Conservation (phyloP, 2,329 filamentous ascomycete genomes). For the Trichoderma koningii region DNA sequence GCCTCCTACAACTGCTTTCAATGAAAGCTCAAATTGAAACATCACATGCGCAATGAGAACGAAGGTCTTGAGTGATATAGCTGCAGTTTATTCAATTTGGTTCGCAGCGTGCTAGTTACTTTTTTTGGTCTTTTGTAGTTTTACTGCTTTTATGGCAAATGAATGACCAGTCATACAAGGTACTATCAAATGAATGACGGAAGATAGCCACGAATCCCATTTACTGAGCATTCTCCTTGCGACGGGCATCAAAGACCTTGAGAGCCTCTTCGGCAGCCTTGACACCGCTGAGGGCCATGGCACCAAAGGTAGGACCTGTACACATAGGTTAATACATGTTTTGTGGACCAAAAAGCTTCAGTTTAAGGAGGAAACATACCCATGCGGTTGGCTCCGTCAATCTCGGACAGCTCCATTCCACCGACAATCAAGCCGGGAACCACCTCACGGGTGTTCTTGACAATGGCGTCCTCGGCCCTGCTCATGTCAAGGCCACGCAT, state of each 20-base stretch:
- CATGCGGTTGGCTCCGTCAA: conserved; percentile 91
- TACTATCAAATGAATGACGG: conserved; percentile 20
- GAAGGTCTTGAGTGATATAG: not conserved
- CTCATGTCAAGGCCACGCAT: conserved; percentile 97
- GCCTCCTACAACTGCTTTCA: too few relatives aligned
- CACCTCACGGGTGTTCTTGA: conserved; percentile 87
- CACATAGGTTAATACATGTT: not conserved
- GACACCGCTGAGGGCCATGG: conserved; percentile 84
- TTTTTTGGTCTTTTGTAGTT: conserved; percentile 4
- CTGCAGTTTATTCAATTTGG: conserved; percentile 24
- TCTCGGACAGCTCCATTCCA: conserved; percentile 89
- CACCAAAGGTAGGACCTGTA: conserved; percentile 74
- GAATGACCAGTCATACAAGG: conserved; percentile 18
- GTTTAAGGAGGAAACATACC: conserved; percentile 46
- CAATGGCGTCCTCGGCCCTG: conserved; percentile 86
- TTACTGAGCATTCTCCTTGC: conserved; percentile 67
- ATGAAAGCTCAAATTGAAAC: too few relatives aligned
- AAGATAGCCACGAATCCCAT: not conserved
- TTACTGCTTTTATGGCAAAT: conserved; percentile 25
- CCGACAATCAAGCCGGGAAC: conserved; percentile 88
- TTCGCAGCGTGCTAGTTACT: conserved; percentile 12
- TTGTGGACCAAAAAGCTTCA: too few relatives aligned
- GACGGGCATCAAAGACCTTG: conserved; percentile 73
- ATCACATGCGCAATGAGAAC: not conserved
- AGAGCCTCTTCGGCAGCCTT: conserved; percentile 90